Percentiles rank a stretch among this genome's conserved stretches.
Conservation (phyloP, 257 asterid genomes). For the Primulina tabacum region DNA sequence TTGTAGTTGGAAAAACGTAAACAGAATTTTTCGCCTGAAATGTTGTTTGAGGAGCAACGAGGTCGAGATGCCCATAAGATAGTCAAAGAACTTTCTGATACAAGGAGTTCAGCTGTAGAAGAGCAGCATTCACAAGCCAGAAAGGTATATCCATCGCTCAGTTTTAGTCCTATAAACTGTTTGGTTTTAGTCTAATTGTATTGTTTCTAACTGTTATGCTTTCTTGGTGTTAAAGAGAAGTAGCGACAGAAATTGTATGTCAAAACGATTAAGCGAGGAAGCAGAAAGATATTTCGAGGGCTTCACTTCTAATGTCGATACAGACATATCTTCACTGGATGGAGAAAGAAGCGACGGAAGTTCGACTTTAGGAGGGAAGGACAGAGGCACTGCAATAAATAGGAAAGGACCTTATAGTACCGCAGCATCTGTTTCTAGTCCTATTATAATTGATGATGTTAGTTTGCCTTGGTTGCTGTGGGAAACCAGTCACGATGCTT, state of each 20-base stretch:
- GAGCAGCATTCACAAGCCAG: conserved; percentile 50
- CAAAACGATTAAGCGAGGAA: conserved; percentile 60
- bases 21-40: conserved; percentile 56
- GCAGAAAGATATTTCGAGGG: conserved; percentile 82
- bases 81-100: conserved; percentile 45
- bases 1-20: conserved; percentile 57
- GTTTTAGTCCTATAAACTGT: background rate
- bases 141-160: conserved; percentile 43
- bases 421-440: conserved; percentile 25
- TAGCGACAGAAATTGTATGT: conserved; percentile 51
- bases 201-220: background rate
- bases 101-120: conserved; percentile 41
- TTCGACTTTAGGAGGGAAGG: conserved; percentile 65
- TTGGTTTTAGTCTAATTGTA: background rate
- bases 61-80: conserved; percentile 50
- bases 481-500: conserved; percentile 49
- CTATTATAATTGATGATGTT: conserved; percentile 45
- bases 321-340: conserved; percentile 90
- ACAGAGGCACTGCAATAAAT: conserved; percentile 31
- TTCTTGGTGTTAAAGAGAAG: conserved; percentile 59
- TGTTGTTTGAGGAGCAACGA: conserved; percentile 62
- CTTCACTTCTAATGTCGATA: conserved; percentile 72
- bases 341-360: conserved; percentile 90
- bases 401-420: conserved; percentile 32
- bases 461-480: conserved; percentile 54